Percentiles rank a stretch among this genome's conserved stretches.
These are phyloP conservation scores for Oryza punctata DNA, from an alignment of 176 grass and related monocot species.

Conservation along the genomic window DNA sequence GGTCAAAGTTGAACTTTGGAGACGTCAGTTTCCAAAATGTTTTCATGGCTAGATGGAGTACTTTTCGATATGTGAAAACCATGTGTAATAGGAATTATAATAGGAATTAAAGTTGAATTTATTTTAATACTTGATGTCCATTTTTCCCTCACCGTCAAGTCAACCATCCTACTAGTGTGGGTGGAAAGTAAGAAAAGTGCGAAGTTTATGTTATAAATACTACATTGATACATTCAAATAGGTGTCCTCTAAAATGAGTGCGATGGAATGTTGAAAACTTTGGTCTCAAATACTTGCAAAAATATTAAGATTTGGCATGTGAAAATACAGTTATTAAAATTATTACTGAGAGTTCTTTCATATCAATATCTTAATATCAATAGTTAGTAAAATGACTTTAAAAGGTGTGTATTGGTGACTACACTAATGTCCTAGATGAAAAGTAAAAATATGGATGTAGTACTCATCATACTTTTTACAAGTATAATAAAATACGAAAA, in stretches of 20 bases:
- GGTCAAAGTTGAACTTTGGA: background rate
- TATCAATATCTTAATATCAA: background rate
- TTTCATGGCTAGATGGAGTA: background rate
- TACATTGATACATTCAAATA: background rate
- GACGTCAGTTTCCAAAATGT: background rate
- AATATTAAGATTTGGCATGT: background rate
- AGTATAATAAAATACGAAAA: constrained; percentile 1
- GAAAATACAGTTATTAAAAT: background rate
- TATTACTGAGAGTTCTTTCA: background rate
- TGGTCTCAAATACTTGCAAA: background rate
- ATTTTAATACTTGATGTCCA: no score
- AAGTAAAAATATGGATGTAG: background rate
- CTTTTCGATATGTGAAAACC: no score
- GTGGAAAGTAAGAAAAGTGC: background rate
- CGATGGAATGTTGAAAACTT: no score
- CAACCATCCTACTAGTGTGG: background rate
- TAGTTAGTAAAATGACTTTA: background rate
- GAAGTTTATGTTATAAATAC: background rate
- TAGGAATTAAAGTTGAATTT: no score
- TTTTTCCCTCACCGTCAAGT: no score
- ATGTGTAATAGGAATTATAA: no score
- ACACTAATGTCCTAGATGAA: background rate
- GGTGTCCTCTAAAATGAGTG: no score
- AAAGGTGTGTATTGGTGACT: background rate
- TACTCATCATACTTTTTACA: background rate